Base-by-base conservation (phyloP, 441 rosid genomes). In the Croton setiger region DNA sequence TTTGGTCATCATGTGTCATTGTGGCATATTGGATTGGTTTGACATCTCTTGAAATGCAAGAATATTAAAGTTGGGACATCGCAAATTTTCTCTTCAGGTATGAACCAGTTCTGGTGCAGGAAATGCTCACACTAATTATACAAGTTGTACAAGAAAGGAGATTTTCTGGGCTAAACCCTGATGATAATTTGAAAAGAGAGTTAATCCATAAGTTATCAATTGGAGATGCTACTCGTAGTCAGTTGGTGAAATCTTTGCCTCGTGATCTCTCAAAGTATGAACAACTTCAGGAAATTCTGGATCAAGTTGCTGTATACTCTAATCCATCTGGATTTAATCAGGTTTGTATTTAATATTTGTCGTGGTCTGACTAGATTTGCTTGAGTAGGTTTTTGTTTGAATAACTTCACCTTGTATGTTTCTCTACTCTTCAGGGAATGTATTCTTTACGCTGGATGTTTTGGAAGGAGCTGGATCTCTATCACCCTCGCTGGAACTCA, bases 391-490 rank as follows among this genome's bases (percentile, higher is more conserved):
- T 13, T 41, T 47, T 27, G 3, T 68, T 47, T 72, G 2, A 60
- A 60, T 55, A 20, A 51, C 45, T 68, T 52, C 36, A 33, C 48
- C 27, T 63, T 56, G 35, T 66, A 18, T 68, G 45, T 49, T 12
- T 69, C 14, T 69, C 66, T 73, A 66, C 74, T 52, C 75, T 20
- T 61, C 77, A 96, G 99, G 99, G 99, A 55, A 88, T 74, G 82
- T 96, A 93, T 83, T 88, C 97, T 53, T 76, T 96, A 71, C 85
- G 84, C 60, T 71, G 88, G 89, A 68, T 83, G 69, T 84, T 78
- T 62, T 96, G 99, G 99, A 87, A 90, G 80, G 98, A 96, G 80
- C 80, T 96, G 83, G 98, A 96, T 82, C 84, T 96, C 52, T 96
- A 89, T 81, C 93, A 93, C 74, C 97, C 96, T 72, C 97, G 93